Conservation (phyloP, 2,329 filamentous ascomycete species). For the Corniculantispora saksenae region DNA sequence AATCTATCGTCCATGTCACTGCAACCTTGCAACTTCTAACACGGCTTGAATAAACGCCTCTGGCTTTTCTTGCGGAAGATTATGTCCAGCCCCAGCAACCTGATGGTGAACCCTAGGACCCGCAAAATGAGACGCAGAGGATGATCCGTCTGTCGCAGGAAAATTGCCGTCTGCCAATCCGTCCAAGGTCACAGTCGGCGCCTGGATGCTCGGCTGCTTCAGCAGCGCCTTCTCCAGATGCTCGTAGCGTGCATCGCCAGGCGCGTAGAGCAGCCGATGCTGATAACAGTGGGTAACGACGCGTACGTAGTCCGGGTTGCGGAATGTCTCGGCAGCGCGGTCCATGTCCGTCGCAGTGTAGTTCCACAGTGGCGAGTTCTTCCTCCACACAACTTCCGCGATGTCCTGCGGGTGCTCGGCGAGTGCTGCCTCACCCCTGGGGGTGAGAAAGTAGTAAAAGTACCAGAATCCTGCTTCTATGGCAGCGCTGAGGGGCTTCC, state of each 20-base stretch:
- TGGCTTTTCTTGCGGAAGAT: conserved; percentile 21
- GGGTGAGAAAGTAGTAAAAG: conserved; percentile 29
- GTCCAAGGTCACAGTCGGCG: conserved; percentile 21
- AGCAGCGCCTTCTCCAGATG: conserved; percentile 14
- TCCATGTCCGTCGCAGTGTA: conserved; percentile 26
- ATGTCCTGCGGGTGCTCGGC: conserved; percentile 24
- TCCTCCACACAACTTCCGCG: conserved; percentile 26
- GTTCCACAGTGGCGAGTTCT: conserved; percentile 28
- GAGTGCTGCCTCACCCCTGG: conserved; percentile 25
- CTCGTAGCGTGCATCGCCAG: conserved; percentile 20
- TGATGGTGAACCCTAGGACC: conserved; percentile 22
- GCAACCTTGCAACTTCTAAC: neutral
- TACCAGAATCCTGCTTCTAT: conserved; percentile 29
- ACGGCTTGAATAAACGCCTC: conserved; percentile 21
- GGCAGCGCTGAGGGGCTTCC: conserved; percentile 21
- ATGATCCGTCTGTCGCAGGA: conserved; percentile 19
- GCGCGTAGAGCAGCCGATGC: conserved; percentile 27
- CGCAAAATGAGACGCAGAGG: conserved; percentile 16
- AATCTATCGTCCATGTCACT: no score
- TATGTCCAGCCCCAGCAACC: conserved; percentile 19
- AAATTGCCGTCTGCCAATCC: conserved; percentile 18
- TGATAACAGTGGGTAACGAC: conserved; percentile 50
- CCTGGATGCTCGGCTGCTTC: conserved; percentile 18
- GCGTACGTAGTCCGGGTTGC: conserved; percentile 48
- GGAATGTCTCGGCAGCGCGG: conserved; percentile 23